Evolutionary conservation across 257 asterid genomes (phyloP).

Genomic region (Eucommia ulmoides): DNA sequence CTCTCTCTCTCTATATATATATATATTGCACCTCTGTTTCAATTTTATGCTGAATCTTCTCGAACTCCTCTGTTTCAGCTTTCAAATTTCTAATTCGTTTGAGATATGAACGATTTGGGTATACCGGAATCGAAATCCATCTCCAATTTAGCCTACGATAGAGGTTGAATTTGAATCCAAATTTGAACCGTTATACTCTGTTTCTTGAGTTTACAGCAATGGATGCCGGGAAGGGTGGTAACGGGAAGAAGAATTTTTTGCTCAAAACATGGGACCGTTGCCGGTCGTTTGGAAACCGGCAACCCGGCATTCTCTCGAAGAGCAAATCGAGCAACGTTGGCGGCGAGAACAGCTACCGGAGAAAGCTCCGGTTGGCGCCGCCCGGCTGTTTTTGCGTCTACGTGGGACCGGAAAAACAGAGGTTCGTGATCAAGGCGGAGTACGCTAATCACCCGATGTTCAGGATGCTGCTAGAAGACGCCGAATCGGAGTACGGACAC

Average conservation of each 20-base stretch:
- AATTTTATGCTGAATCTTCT: too few relatives aligned
- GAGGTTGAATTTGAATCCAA: not conserved
- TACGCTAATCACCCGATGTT: constrained; percentile 44
- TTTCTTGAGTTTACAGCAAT: not conserved
- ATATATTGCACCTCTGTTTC: too few relatives aligned
- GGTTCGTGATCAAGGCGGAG: constrained; percentile 11
- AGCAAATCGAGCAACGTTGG: not conserved
- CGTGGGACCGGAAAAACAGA: constrained; percentile 35
- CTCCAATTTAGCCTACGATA: not conserved
- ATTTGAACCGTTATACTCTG: not conserved
- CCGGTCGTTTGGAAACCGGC: not conserved
- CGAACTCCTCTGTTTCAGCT: too few relatives aligned
- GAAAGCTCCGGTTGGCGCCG: constrained; percentile 9
- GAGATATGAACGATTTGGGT: constrained; percentile 9
- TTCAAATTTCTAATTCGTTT: too few relatives aligned
- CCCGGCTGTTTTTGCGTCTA: constrained; percentile 49
- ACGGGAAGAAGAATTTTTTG: not conserved
- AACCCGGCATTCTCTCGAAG: not conserved
- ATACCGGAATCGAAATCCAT: not conserved
- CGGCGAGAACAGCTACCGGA: not conserved
- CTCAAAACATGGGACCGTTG: not conserved
- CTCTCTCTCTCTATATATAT: too few relatives aligned
- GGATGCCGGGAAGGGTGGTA: not conserved
- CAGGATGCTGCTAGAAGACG: constrained; percentile 56
- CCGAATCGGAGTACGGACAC: constrained; percentile 40